Evolutionary conservation across 257 asterid species (phyloP), one percentile per base, ranked within the genome.

Genomic region (Fraxinus americana): DNA sequence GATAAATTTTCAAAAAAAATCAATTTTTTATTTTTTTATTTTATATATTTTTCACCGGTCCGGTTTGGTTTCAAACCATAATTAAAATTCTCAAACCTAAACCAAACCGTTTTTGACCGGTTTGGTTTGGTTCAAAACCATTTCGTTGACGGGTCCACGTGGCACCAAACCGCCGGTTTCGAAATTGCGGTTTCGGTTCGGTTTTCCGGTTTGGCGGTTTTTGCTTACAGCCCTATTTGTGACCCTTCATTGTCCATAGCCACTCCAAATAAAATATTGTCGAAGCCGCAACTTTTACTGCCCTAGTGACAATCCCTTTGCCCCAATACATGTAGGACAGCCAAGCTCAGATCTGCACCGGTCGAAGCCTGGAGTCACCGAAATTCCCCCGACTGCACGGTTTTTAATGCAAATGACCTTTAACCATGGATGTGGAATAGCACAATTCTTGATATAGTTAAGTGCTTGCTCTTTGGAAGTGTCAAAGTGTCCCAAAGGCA

Each of bases 311-410:
- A 23, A 91, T 79, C 74, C 89, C 93, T 78, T 75, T 86, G 16
- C 90, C 89, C 93, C 92, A 89, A n/a, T 87, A 81, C 69, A 85
- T 78, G 21, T 68, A 59, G 1, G 89, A 87, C 41, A 91, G 1
- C 93, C 91, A 30, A 91, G 80, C 77, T 83, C 87, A 5, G 75
- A 90, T 74, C 85, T 82, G 74, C 88, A 83, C n/a, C 80, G 65
- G 45, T 73, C 80, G 61, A 3, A 65, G 54, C 36, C 27, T 3
- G 92, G 98, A 0, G 90, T 50, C 35, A 89, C 94, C 0, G 92
- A 79, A 23, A 92, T 85, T 6, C 88, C 34, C 25, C 97, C 98
- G 3, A 89, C 70, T 9, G 81, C 88, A 11, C 72, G 72, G 39
- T 82, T 77, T 0, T 73, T 74, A 72, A 75, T 54, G 78, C 92